Evolutionary conservation across 495 filamentous ascomycete genomes (phyloP).

Genomic region (Annulohypoxylon maeteangense): DNA sequence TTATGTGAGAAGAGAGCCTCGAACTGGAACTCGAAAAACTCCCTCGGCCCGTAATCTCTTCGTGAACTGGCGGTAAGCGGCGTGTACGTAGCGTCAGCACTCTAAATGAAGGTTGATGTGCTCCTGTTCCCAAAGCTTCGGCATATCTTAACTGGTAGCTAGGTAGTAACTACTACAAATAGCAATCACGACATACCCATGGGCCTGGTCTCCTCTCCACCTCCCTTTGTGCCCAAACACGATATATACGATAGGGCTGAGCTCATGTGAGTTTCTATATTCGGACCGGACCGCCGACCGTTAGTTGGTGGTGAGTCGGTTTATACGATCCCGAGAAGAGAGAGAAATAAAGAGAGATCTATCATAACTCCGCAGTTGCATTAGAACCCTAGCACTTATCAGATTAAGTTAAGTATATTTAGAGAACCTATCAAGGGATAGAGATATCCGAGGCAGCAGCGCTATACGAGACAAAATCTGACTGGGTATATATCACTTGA

Average conservation of each 20-base stretch:
- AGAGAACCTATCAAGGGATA: conserved; percentile 28
- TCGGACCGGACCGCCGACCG: conserved; percentile 24
- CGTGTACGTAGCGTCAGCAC: conserved; percentile 28
- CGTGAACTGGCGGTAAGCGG: conserved; percentile 13
- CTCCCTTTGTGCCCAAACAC: neutral
- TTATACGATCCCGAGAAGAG: conserved; percentile 8
- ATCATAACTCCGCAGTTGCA: neutral
- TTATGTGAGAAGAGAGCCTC: neutral
- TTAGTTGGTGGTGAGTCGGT: neutral
- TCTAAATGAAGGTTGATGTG: conserved; percentile 24
- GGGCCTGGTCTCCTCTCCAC: neutral
- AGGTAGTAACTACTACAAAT: neutral
- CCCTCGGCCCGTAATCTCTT: conserved; percentile 21
- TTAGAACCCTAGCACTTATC: neutral
- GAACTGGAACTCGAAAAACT: neutral
- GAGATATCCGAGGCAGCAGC: conserved; percentile 5
- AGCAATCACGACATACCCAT: conserved; percentile 5
- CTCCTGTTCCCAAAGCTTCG: neutral
- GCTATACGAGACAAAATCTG: conserved; percentile 15
- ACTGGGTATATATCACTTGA: conserved; percentile 6
- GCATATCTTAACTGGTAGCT: conserved; percentile 12
- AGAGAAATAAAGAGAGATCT: too few relatives aligned
- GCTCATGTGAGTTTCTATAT: conserved; percentile 22
- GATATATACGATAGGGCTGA: conserved; percentile 32
- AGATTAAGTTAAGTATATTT: conserved; percentile 3